Evolutionary conservation across 2,329 filamentous ascomycete species (phyloP).

Genomic region (Cryphonectria parasitica): DNA sequence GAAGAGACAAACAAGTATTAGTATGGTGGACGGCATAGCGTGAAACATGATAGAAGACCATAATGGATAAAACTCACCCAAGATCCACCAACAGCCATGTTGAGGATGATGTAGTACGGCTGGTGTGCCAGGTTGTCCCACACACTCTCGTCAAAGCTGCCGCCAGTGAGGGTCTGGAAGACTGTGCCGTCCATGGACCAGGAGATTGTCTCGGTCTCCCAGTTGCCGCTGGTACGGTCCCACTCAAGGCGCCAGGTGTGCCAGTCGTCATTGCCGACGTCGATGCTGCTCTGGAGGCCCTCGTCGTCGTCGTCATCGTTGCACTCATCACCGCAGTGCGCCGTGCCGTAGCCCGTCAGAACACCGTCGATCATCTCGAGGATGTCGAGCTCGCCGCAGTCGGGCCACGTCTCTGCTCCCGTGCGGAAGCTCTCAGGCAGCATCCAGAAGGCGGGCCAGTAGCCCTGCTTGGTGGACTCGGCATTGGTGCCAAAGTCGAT

Average conservation of each 20-base stretch:
- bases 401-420: constrained; percentile 49
- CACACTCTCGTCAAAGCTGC: constrained; percentile 44
- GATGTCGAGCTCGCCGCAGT: constrained; percentile 56
- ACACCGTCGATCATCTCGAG: constrained; percentile 54
- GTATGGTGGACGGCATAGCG: background rate
- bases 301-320: constrained; percentile 44
- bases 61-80: constrained; percentile 35
- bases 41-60: background rate
- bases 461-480: constrained; percentile 47
- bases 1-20: background rate
- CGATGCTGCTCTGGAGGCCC: constrained; percentile 43
- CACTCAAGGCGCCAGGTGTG: constrained; percentile 53
- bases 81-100: constrained; percentile 37
- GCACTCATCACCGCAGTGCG: constrained; percentile 55
- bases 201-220: constrained; percentile 52
- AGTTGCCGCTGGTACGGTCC: constrained; percentile 49
- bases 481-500: constrained; percentile 49
- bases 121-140: constrained; percentile 45
- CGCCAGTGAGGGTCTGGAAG: constrained; percentile 49
- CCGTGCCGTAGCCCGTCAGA: constrained; percentile 50
- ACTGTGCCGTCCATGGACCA: constrained; percentile 52
- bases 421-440: constrained; percentile 51
- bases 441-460: constrained; percentile 60
- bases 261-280: constrained; percentile 50
- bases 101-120: constrained; percentile 36